These are phyloP conservation scores for Pyrenochaeta sp. DNA, from an alignment of 2,329 filamentous ascomycete genomes.

Conservation along the genomic window DNA sequence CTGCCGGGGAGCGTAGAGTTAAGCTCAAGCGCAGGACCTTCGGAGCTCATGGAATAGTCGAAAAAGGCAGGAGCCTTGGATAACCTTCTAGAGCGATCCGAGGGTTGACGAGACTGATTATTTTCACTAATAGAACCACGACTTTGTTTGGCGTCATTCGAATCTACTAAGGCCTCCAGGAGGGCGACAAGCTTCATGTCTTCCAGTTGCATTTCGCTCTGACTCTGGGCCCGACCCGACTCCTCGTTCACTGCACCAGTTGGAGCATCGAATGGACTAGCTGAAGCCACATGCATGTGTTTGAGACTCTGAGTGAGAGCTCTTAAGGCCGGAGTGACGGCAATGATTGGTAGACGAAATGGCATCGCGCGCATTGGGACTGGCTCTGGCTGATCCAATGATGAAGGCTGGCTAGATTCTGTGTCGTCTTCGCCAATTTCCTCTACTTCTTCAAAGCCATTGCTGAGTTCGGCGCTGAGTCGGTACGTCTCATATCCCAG, in stretches of 20 bases:
- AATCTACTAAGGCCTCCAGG: slow-evolving; percentile 44
- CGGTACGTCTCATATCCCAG: slow-evolving; percentile 65
- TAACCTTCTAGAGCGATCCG: slow-evolving; percentile 4
- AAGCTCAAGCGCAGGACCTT: slow-evolving; percentile 33
- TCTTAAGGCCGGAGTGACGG: slow-evolving; percentile 28
- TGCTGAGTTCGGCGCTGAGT: slow-evolving; percentile 41
- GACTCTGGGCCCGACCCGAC: slow-evolving; percentile 28
- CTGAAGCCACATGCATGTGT: slow-evolving; percentile 11
- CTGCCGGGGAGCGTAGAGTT: slow-evolving; percentile 30
- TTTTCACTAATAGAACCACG: slow-evolving; percentile 16
- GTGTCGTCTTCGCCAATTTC: slow-evolving; percentile 50
- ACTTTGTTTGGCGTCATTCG: slow-evolving; percentile 41
- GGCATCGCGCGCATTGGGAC: slow-evolving; percentile 17
- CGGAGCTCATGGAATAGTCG: slow-evolving; percentile 36
- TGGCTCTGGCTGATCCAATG: slow-evolving; percentile 21
- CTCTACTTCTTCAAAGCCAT: slow-evolving; percentile 39
- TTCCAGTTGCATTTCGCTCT: slow-evolving; percentile 45
- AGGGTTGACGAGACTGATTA: background rate
- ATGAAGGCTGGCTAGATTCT: slow-evolving; percentile 30
- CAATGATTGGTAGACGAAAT: slow-evolving; percentile 25
- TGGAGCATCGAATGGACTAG: slow-evolving; percentile 20
- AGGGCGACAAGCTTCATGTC: slow-evolving; percentile 48
- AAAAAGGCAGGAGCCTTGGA: slow-evolving; percentile 37
- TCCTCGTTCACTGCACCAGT: slow-evolving; percentile 22
- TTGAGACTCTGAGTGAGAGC: slow-evolving; percentile 28